Evolutionary conservation across 2,329 filamentous ascomycete genomes (phyloP), one percentile per base, ranked within the genome.

Genomic region (Botrytis aclada): DNA sequence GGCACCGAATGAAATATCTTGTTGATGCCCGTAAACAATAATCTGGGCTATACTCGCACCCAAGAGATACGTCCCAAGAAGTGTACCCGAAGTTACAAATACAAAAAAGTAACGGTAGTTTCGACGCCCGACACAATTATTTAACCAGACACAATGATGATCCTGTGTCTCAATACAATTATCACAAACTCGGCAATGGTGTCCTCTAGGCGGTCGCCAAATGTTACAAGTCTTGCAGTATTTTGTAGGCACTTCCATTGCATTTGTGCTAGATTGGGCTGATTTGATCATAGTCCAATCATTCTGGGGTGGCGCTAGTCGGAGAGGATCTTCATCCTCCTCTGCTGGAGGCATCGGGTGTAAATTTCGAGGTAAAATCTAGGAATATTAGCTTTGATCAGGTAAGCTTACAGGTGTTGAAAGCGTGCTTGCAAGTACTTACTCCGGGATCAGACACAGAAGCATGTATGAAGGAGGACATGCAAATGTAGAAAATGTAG

Each of bases 91-190:
- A 71, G 89, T 89, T 76, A 99, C 90, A 82, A 98, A 99, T 18
- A 92, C 88, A 81, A 98, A 98, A 83, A 99, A 99, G 82, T 95
- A 98, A 76, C 96, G 93, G 84, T 99, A 99, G 84, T 99, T 99
- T 79, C 96, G 93, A 77, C 95, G 92, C 61, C 96, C 96, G 67
- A 99, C 92, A 77, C 96, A 99, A 82, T 99, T 99, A 84, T 99
- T 99, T 76, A 99, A 88, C 96, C 96, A 99, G 25, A 98, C 95
- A 80, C 96, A 99, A 83, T 99, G 96, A 80, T 99, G 96, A 80
- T 99, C 96, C 77, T 98, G 94, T 0, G 94, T 97, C 82, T 99
- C 96, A 74, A 99, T 89, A 81, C 96, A 99, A 82, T 97, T 98
- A 83, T 99, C 95, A 83, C 96, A 99, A 41, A 97, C 88, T 73